phyloP scores from a whole-genome alignment of 1,284 basidiomycete genomes.

The Ustilago trichophora region DNA sequence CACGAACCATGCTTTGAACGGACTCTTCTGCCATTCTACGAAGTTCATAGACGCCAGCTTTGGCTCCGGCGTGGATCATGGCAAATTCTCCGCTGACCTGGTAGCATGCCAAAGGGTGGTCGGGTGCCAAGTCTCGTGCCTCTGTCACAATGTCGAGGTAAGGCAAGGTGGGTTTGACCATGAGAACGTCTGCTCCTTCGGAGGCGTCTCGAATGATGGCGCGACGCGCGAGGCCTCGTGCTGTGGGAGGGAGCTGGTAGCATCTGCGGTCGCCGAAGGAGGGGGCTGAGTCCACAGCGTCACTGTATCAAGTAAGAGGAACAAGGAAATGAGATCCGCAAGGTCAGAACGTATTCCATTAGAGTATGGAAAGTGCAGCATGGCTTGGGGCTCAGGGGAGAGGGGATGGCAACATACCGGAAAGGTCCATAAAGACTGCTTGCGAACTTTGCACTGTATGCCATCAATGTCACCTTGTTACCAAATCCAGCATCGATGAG shows the following conservation, averaged over 20 bases:
- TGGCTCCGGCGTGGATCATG: conserved; percentile 92
- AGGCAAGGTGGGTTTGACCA: conserved; percentile 96
- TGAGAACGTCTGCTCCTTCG: conserved; percentile 98
- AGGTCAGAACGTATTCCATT: no score
- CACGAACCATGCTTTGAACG: conserved; percentile 86
- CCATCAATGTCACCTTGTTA: conserved; percentile 82
- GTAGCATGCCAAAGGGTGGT: conserved; percentile 92
- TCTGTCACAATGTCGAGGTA: conserved; percentile 96
- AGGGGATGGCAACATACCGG: conserved; percentile 71
- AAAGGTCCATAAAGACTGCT: conserved; percentile 97
- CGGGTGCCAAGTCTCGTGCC: conserved; percentile 80
- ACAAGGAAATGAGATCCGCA: not conserved
- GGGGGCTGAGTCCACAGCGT: conserved; percentile 93
- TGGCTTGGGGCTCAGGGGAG: no score
- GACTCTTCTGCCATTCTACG: conserved; percentile 93
- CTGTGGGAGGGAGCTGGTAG: conserved; percentile 91
- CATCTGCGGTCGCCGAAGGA: conserved; percentile 95
- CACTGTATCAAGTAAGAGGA: conserved; percentile 71
- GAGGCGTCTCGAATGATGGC: conserved; percentile 87
- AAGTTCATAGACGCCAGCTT: conserved; percentile 90
- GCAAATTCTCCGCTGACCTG: conserved; percentile 83
- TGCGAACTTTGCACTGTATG: conserved; percentile 98
- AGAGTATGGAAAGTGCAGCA: no score
- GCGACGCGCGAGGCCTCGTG: conserved; percentile 87
- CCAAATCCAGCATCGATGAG: conserved; percentile 83